Base-by-base conservation (phyloP, 1,139 yeast genomes). In the Taphrina deformans region DNA sequence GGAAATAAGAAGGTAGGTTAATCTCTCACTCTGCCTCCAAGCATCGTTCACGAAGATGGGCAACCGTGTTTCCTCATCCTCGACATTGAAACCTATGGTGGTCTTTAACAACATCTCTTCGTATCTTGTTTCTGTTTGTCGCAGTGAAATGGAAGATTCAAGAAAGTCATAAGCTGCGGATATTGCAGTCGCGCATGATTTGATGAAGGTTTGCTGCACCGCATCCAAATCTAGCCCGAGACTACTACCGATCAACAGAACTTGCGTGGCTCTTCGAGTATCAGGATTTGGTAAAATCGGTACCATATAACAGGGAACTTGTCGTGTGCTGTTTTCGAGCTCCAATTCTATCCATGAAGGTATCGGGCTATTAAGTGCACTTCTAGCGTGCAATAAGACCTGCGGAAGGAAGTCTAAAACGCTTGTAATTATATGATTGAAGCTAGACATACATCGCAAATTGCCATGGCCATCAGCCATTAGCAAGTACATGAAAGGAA, bases 1-100 rank as follows among this genome's bases (percentile, higher is more conserved):
- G 7, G 5, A n/a, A 12, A 38, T 12, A 3, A 6, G 7, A 2
- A 12, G 14, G 18, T 18, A 38, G 2, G 14, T 14, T 26, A 6
- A 26, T 16, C 7, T 2, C 58, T 53, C 3, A 53, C 58, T 38
- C 6, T 35, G 21, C 14, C 58, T 35, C 58, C 58, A 53, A 40
- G 58, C 48, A 33, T 53, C 58, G 38, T 53, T 53, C 21, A 53
- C 46, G 18, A 53, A 38, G 18, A 53, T 24, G 7, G 58, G 58
- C 14, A 16, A 16, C 1, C 58, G 58, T 1, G 58, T 53, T 33
- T 16, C 24, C 16, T 29, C 58, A 3, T 53, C 58, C 48, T 53
- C 58, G 48, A 53, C 33, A 24, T 53, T 53, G 33, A 53, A 10
- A 12, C 48, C 58, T 29, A 53, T 53, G 12, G 31, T 21, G 9